Percentiles rank a stretch among this genome's conserved stretches.
Conservation (phyloP, 257 asterid species). For the Gynochthodes officinalis region DNA sequence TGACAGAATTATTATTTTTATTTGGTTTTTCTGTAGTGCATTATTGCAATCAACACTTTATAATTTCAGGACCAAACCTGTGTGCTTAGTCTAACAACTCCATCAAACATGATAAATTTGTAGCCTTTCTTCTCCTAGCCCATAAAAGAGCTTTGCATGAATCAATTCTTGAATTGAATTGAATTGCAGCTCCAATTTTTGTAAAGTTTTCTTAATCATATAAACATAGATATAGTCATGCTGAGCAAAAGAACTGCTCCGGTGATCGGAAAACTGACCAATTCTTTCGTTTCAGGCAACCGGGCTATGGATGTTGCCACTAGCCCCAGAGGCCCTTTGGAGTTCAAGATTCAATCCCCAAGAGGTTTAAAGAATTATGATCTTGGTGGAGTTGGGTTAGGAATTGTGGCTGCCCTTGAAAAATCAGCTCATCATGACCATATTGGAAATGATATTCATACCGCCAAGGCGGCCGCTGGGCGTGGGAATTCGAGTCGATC, state of each 20-base stretch:
- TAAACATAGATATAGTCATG: conserved; percentile 29
- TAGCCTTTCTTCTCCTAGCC: background rate
- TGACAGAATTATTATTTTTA: background rate
- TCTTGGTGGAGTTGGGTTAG: conserved; percentile 74
- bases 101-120: conserved; percentile 29
- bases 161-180: conserved; percentile 9
- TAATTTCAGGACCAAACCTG: conserved; percentile 44
- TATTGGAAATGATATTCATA: conserved; percentile 22
- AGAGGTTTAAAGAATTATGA: conserved; percentile 48
- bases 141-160: conserved; percentile 15
- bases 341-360: conserved; percentile 51
- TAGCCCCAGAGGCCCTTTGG: conserved; percentile 44
- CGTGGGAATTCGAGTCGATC: conserved; percentile 51
- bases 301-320: conserved; percentile 23
- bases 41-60: conserved; percentile 12
- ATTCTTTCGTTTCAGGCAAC: conserved; percentile 35
- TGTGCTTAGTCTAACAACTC: conserved; percentile 55
- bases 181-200: conserved; percentile 1
- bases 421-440: conserved; percentile 30
- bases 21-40: background rate
- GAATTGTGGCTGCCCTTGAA: conserved; percentile 83
- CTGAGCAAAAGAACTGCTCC: conserved; percentile 56
- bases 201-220: background rate
- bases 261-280: conserved; percentile 52
- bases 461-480: conserved; percentile 26